Conservation (phyloP, 495 filamentous ascomycete genomes). For the Penicillium egyptiacum region DNA sequence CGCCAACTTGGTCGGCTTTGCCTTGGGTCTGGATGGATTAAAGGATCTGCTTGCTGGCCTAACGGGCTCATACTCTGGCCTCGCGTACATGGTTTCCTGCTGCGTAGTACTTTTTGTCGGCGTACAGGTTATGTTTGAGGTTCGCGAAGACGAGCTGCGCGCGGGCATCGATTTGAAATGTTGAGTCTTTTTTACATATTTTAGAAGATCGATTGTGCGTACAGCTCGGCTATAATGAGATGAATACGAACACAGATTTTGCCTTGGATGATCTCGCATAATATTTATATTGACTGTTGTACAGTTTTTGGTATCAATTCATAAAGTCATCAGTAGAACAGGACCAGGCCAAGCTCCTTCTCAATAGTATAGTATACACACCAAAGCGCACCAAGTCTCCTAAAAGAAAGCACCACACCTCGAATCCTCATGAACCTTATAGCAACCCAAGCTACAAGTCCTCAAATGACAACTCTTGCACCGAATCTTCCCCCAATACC, state of each 20-base stretch:
- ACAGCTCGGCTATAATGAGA: background rate
- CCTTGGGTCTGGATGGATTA: conserved; percentile 84
- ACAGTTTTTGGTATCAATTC: conserved; percentile 28
- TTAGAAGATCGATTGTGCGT: background rate
- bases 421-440: conserved; percentile 75
- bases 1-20: conserved; percentile 94
- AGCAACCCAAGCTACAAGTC: conserved; percentile 80
- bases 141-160: conserved; percentile 77
- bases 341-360: conserved; percentile 1
- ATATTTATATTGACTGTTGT: conserved; percentile 20
- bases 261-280: background rate
- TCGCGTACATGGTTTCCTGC: conserved; percentile 69
- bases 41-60: conserved; percentile 72
- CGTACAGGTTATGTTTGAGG: conserved; percentile 95
- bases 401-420: conserved; percentile 67
- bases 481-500: conserved; percentile 85
- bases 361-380: conserved; percentile 20
- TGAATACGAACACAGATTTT: background rate
- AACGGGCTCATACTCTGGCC: conserved; percentile 69
- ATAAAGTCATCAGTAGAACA: conserved; percentile 23
- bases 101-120: conserved; percentile 77
- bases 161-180: conserved; percentile 85
- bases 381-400: background rate
- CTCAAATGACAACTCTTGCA: conserved; percentile 81
- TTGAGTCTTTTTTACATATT: conserved; percentile 37